Base-by-base conservation (phyloP, 148 eudicot genomes). In the Cornus suecica region DNA sequence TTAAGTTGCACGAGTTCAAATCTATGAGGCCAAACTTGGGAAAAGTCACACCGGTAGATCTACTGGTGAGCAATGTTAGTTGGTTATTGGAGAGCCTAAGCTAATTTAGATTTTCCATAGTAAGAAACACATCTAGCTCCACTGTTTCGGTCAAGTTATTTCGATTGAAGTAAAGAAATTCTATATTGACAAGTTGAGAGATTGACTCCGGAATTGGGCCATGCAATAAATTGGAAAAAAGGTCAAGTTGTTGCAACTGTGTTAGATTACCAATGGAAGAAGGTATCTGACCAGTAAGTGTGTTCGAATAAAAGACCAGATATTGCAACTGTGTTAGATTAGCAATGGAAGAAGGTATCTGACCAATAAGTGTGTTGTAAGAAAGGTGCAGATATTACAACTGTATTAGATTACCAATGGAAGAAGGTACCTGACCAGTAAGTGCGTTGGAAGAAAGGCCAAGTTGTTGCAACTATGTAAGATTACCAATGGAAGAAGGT, bases 1-100 rank as follows among this genome's bases (percentile, higher is more conserved):
- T 70, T 25, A 84, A 62, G 72, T 76, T 69, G 77, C 84, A 81
- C 27, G 76, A 2, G 10, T 13, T 8, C 64, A 80, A 13, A 3
- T 5, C 22, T 30, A 80, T 32, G 2, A 3, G 0, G 24, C 18
- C 1, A 10, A 80, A 54, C 14, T 76, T 30, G 14, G 80, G 68
- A n/a, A 71, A 54, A 32, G 76, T 76, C 9, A 4, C 41, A 48
- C 72, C 72, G 37, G 28, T 45, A 25, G 51, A 10, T 24, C 70
- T 16, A 10, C 29, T 23, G 48, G 63, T 45, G 37, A 41, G 18
- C 20, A 66, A 28, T 11, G 80, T 6, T 5, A 37, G 42, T 37
- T 37, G 42, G 42, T 37, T 37, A 37, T 10, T 10, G 6, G 42
- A 37, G 37, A 78, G 24, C 0, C 5, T 0, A 6, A 70, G 27